Conservation (phyloP, 352 stramenopile species). For the Phytophthora hybrid region DNA sequence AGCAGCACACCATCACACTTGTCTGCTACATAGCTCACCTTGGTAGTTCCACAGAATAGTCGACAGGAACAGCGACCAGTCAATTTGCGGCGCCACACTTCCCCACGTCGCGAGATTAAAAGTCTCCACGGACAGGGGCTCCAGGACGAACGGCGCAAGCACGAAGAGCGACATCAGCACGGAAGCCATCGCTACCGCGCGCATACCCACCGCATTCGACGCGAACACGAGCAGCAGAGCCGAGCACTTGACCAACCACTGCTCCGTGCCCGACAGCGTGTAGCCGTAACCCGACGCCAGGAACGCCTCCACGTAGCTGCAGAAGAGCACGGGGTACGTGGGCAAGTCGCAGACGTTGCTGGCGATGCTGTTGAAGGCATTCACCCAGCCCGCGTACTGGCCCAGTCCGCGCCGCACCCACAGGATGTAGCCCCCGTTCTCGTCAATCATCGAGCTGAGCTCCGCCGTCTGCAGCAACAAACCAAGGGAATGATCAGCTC, state of each 20-base stretch:
- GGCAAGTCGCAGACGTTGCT: conserved; percentile 88
- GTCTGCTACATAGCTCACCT: conserved; percentile 35
- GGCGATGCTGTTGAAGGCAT: conserved; percentile 86
- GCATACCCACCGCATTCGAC: conserved; percentile 82
- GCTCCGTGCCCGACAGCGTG: conserved; percentile 54
- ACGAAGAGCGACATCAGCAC: conserved; percentile 88
- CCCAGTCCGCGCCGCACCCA: conserved; percentile 85
- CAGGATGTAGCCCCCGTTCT: conserved; percentile 88
- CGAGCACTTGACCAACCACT: conserved; percentile 77
- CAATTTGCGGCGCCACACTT: conserved; percentile 67
- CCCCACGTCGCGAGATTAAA: conserved; percentile 84
- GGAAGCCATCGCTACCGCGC: conserved; percentile 73
- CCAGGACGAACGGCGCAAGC: conserved; percentile 80
- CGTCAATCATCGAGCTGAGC: conserved; percentile 85
- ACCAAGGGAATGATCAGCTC: conserved; percentile 2
- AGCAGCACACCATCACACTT: background rate
- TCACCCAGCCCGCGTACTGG: conserved; percentile 86
- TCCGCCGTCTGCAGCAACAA: conserved; percentile 64
- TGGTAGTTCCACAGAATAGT: conserved; percentile 91
- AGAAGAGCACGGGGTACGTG: conserved; percentile 87
- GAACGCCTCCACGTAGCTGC: conserved; percentile 87
- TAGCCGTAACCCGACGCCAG: conserved; percentile 68
- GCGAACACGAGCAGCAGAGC: conserved; percentile 78
- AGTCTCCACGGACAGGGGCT: conserved; percentile 74
- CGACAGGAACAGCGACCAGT: conserved; percentile 89